Evolutionary conservation across 2,329 filamentous ascomycete genomes (phyloP), one percentile per base, ranked within the genome.

Genomic region (Pseudophaeomoniella oleicola): DNA sequence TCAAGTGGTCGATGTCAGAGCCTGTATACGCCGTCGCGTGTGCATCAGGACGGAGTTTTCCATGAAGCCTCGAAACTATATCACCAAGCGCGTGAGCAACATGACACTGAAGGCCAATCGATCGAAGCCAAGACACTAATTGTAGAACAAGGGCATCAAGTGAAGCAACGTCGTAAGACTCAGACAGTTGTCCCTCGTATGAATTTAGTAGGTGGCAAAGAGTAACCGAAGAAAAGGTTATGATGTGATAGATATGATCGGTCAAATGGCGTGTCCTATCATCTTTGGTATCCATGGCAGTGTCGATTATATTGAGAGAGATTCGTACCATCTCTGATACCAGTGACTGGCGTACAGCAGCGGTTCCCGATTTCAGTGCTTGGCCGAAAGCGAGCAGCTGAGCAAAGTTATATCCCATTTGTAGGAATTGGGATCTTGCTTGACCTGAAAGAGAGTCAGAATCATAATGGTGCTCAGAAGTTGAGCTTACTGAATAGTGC

Each of bases 231-330:
- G 62, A 56, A 37, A 64, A 66, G 4, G 59, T 62, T 34, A 64
- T 60, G 50, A 65, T 60, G 39, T 65, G 62, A 39, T 64, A 66
- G 14, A 64, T 62, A 35, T 65, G 62, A 37, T 66, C 62, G 3
- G 54, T 64, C 3, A 65, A 44, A 43, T 66, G 60, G 11, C 54
- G 52, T 1, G 60, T 64, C 2, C 60, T 55, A 15, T 63, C 57
- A 33, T 66, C 62, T 1, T 57, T 49, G 2, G 59, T 62, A 10
- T 61, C 56, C 43, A 65, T 63, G 2, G 59, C 59, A 2, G 63
- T 41, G 12, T 55, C 53, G 12, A 64, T 53, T 34, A 64, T 63
- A 2, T 47, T 38, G 12, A 48, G 56, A 2, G 60, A 60, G 13
- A 61, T 51, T 9, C 53, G 50, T 11, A 63, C 48, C 58, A 66